A percentile compares a stretch with the other conserved stretches of the same genome.
These are phyloP conservation scores for Raddia distichophylla DNA, from an alignment of 176 grass and related monocot genomes.

Conservation along the genomic window DNA sequence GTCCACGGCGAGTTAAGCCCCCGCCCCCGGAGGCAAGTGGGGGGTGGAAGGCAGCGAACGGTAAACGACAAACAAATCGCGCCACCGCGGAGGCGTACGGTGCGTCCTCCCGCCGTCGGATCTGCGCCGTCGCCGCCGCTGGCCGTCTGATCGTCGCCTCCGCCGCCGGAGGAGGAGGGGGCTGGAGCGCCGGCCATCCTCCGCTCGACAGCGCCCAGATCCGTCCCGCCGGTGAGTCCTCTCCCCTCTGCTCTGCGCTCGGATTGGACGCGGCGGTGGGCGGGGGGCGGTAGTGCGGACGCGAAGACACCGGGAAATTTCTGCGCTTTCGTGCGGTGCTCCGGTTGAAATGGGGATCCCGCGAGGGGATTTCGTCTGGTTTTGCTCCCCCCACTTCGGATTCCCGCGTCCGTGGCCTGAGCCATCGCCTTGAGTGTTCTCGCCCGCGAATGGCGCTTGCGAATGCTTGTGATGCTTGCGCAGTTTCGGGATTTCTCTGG, in stretches of 20 bases:
- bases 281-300: neutral
- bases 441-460: neutral
- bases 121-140: slow-evolving; percentile 28
- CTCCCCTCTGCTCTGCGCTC: slow-evolving; percentile 11
- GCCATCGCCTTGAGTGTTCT: neutral
- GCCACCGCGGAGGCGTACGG: slow-evolving; percentile 52
- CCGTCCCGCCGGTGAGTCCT: slow-evolving; percentile 50
- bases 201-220: slow-evolving; percentile 40
- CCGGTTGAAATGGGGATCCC: slow-evolving; percentile 10
- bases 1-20: slow-evolving; percentile 44
- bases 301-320: neutral
- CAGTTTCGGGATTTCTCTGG: neutral
- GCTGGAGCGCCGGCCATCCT: slow-evolving; percentile 24
- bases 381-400: neutral
- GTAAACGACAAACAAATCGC: neutral
- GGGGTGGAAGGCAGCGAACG: too few relatives aligned
- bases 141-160: slow-evolving; percentile 18
- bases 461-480: neutral
- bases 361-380: neutral
- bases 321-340: neutral
- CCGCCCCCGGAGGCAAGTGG: neutral
- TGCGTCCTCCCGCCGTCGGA: slow-evolving; percentile 39
- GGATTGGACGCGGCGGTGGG: neutral
- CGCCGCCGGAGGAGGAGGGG: slow-evolving; percentile 37
- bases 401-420: neutral